Percentiles rank a stretch among this genome's conserved stretches.
These are phyloP conservation scores for Colletotrichum liaoningense DNA, from an alignment of 2,329 filamentous ascomycete species.

Conservation along the genomic window DNA sequence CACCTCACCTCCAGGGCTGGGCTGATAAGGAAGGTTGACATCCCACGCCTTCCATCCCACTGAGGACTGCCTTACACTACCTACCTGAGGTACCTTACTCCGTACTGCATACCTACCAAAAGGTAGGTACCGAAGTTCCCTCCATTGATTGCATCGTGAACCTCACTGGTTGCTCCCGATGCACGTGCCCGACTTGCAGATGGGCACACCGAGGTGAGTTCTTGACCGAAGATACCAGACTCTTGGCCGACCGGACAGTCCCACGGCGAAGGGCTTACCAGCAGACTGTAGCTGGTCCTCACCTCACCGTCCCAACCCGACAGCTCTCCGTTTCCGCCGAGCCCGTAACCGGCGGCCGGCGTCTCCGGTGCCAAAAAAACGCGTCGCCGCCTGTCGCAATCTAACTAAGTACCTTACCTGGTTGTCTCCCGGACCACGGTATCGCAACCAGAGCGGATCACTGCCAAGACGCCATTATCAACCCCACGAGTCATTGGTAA, in stretches of 20 bases:
- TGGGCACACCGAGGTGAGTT: not conserved
- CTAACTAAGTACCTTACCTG: not conserved
- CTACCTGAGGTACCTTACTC: too few relatives aligned
- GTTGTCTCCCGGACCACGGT: not conserved
- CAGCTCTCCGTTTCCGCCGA: not conserved
- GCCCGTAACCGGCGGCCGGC: slow-evolving; percentile 1
- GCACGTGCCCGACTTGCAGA: slow-evolving; percentile 2
- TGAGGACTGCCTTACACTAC: too few relatives aligned
- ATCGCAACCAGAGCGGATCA: not conserved
- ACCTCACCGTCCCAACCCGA: not conserved
- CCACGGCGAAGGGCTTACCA: not conserved
- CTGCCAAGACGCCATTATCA: slow-evolving; percentile 23
- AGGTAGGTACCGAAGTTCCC: too few relatives aligned
- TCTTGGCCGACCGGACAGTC: not conserved
- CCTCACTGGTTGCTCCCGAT: not conserved
- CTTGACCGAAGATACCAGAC: not conserved
- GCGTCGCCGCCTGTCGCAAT: not conserved
- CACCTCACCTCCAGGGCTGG: not conserved
- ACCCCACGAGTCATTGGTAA: slow-evolving; percentile 17
- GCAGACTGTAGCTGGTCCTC: not conserved
- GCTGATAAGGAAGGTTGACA: slow-evolving; percentile 19
- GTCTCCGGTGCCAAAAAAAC: not conserved
- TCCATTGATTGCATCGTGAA: not conserved
- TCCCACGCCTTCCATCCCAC: not conserved
- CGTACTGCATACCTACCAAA: too few relatives aligned